Evolutionary conservation across 768 basidiomycete species (phyloP).

Genomic region (Boletus insuetus): DNA sequence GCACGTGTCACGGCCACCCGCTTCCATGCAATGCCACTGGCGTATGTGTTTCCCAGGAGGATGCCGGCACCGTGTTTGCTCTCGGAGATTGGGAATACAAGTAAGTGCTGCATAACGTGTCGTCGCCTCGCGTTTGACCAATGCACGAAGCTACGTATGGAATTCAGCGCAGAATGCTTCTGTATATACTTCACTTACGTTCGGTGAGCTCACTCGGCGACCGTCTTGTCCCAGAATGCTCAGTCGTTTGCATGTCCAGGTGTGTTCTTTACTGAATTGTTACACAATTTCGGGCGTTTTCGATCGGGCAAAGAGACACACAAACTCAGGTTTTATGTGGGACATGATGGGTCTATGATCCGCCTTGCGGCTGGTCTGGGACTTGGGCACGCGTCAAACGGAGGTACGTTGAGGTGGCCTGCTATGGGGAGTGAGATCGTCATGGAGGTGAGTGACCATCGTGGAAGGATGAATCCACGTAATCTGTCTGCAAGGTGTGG

Average conservation of each 20-base stretch:
- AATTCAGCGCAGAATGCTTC: slow-evolving; percentile 44
- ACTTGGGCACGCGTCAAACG: slow-evolving; percentile 29
- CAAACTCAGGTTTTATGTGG: slow-evolving; percentile 43
- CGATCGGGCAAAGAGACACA: slow-evolving; percentile 31
- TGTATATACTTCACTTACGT: slow-evolving; percentile 42
- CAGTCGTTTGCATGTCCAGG: slow-evolving; percentile 25
- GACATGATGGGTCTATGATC: slow-evolving; percentile 49
- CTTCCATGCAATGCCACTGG: slow-evolving; percentile 45
- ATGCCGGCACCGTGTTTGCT: slow-evolving; percentile 51
- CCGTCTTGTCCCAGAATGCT: not conserved
- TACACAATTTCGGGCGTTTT: slow-evolving; percentile 38
- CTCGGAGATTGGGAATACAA: slow-evolving; percentile 63
- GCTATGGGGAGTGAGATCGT: slow-evolving; percentile 47
- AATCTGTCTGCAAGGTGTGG: slow-evolving; percentile 38
- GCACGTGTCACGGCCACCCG: slow-evolving; percentile 40
- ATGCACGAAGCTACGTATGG: slow-evolving; percentile 44
- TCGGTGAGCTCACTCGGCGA: slow-evolving; percentile 30
- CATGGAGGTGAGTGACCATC: slow-evolving; percentile 38
- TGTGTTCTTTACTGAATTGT: slow-evolving; percentile 45
- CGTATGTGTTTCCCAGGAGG: slow-evolving; percentile 39
- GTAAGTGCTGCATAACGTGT: slow-evolving; percentile 23
- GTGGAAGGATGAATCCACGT: not conserved
- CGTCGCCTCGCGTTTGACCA: not conserved
- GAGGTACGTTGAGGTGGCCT: slow-evolving; percentile 41
- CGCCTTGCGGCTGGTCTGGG: slow-evolving; percentile 40